These are phyloP conservation scores for Berkeleyomyces basicola DNA, from an alignment of 2,329 filamentous ascomycete species.

Conservation along the genomic window DNA sequence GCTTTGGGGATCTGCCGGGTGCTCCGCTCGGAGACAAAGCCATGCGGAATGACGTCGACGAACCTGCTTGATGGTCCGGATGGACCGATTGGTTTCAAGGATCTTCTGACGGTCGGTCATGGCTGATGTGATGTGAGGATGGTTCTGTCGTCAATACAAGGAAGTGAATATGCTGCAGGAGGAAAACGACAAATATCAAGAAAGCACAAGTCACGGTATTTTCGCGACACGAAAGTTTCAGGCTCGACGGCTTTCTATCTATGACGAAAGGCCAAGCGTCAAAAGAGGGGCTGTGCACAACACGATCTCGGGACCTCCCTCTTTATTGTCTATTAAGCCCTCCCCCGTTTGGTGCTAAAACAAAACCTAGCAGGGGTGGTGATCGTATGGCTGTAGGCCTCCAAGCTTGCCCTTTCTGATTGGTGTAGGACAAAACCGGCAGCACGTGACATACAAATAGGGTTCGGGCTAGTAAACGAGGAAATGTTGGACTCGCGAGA, in stretches of 20 bases:
- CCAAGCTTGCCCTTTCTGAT: no score
- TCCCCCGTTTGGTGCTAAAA: neutral
- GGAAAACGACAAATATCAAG: neutral
- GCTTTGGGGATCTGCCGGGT: neutral
- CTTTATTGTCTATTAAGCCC: neutral
- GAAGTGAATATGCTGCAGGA: neutral
- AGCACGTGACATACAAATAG: no score
- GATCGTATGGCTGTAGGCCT: no score
- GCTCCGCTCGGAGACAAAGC: no score
- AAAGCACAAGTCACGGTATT: neutral
- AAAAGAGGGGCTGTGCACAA: conserved; percentile 4
- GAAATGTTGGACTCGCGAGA: no score
- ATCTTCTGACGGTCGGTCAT: conserved; percentile 36
- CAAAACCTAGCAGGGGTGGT: no score
- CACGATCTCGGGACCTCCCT: neutral
- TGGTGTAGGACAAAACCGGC: no score
- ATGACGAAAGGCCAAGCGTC: neutral
- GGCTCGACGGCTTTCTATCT: neutral
- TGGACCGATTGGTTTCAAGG: conserved; percentile 64
- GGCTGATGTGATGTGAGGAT: neutral
- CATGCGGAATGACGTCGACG: conserved; percentile 18
- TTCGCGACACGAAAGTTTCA: neutral
- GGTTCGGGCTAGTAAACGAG: no score
- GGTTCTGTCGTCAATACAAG: neutral
- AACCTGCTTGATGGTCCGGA: conserved; percentile 76